Evolutionary conservation across 768 basidiomycete species (phyloP).

Genomic region (Boletellus emodensis): DNA sequence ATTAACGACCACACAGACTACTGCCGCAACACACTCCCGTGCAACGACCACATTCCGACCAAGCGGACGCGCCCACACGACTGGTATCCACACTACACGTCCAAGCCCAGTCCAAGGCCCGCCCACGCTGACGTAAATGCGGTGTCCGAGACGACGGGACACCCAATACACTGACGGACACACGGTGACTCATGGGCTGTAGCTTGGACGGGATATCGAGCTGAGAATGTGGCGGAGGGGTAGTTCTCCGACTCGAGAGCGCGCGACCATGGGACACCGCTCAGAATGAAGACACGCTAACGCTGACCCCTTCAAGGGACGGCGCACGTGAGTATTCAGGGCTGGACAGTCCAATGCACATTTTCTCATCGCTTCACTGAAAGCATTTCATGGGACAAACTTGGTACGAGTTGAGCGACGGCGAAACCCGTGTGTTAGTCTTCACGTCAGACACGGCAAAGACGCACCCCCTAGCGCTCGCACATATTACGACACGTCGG

Average conservation of each 20-base stretch:
- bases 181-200: not conserved
- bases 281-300: not conserved
- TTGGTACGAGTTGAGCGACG: not conserved
- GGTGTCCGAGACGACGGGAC: constrained; percentile 1
- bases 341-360: constrained; percentile 11
- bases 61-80: too few relatives aligned
- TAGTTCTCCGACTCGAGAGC: not conserved
- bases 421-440: not conserved
- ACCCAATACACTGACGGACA: constrained; percentile 4
- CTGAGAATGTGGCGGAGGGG: constrained; percentile 4
- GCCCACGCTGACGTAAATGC: constrained; percentile 19
- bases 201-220: not conserved
- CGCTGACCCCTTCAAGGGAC: not conserved
- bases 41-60: not conserved
- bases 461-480: not conserved
- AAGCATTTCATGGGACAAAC: constrained; percentile 4
- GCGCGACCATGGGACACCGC: not conserved
- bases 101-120: not conserved
- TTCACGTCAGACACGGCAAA: constrained; percentile 1
- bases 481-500: not conserved
- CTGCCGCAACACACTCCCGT: not conserved
- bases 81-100: too few relatives aligned
- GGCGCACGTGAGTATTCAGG: constrained; percentile 8
- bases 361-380: constrained; percentile 19
- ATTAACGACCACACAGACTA: constrained; percentile 17